phyloP scores from a whole-genome alignment of 2,329 filamentous ascomycete species.

The Calonectria naviculata region DNA sequence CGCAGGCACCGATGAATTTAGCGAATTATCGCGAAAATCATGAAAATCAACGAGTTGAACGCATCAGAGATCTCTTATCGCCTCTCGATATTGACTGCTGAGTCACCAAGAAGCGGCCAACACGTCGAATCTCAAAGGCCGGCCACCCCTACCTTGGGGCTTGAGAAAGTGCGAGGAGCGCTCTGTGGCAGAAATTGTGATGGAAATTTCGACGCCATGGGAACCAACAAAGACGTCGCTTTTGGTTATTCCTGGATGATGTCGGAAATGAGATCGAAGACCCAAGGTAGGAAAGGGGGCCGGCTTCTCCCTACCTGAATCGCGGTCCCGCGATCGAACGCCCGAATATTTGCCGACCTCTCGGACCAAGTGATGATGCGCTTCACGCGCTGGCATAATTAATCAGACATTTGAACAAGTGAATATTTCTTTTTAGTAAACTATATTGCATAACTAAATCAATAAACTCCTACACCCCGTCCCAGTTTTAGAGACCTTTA shows the following conservation, averaged over 20 bases:
- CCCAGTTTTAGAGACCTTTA: conserved; percentile 36
- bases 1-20: not conserved
- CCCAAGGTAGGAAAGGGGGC: conserved; percentile 24
- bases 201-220: conserved; percentile 30
- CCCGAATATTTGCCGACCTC: conserved; percentile 37
- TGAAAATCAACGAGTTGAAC: conserved; percentile 18
- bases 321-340: conserved; percentile 30
- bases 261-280: conserved; percentile 22
- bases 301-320: conserved; percentile 23
- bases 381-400: not conserved
- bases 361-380: conserved; percentile 38
- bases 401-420: conserved; percentile 17
- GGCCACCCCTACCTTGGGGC: conserved; percentile 64
- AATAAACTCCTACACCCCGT: conserved; percentile 40
- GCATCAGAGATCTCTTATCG: conserved; percentile 29
- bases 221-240: conserved; percentile 28
- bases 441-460: conserved; percentile 35
- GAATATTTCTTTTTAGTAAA: conserved; percentile 32
- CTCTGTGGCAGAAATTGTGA: conserved; percentile 31
- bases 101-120: conserved; percentile 39
- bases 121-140: conserved; percentile 50
- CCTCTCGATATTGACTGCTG: conserved; percentile 33
- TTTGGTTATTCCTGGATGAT: conserved; percentile 35
- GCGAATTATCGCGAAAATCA: not conserved
- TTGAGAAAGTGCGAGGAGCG: conserved; percentile 48